Conservation (phyloP, 2,329 filamentous ascomycete genomes). For the Xylariaceae sp. region DNA sequence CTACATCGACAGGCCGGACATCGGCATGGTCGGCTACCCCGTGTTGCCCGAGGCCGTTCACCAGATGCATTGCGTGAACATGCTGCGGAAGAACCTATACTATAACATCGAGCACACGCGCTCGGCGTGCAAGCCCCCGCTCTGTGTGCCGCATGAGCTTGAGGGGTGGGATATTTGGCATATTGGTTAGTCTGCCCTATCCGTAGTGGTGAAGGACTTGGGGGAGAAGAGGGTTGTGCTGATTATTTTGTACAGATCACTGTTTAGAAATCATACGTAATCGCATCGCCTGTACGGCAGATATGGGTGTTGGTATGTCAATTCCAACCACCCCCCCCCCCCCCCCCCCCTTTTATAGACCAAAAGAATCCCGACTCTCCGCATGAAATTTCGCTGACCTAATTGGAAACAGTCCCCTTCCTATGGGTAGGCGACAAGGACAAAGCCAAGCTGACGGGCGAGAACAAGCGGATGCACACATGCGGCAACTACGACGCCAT, state of each 20-base stretch:
- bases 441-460: background rate
- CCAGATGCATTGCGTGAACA: constrained; percentile 6
- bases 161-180: constrained; percentile 6
- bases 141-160: constrained; percentile 3
- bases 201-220: background rate
- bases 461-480: constrained; percentile 2
- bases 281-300: constrained; percentile 5
- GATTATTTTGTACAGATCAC: constrained; percentile 1
- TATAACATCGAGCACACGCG: constrained; percentile 1
- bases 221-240: background rate
- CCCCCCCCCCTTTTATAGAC: background rate
- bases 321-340: background rate
- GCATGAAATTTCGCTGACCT: background rate
- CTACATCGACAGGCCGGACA: constrained; percentile 2
- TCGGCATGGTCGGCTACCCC: constrained; percentile 4
- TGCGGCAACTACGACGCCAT: constrained; percentile 3
- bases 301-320: constrained; percentile 3
- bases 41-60: constrained; percentile 5
- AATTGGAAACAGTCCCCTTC: background rate
- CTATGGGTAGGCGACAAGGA: background rate
- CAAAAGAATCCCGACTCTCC: background rate
- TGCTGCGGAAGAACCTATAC: constrained; percentile 5
- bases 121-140: background rate
- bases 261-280: constrained; percentile 2
- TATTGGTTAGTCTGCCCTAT: background rate